phyloP scores from a whole-genome alignment of 2,329 filamentous ascomycete genomes.

The Cladosporium cucumerinum region DNA sequence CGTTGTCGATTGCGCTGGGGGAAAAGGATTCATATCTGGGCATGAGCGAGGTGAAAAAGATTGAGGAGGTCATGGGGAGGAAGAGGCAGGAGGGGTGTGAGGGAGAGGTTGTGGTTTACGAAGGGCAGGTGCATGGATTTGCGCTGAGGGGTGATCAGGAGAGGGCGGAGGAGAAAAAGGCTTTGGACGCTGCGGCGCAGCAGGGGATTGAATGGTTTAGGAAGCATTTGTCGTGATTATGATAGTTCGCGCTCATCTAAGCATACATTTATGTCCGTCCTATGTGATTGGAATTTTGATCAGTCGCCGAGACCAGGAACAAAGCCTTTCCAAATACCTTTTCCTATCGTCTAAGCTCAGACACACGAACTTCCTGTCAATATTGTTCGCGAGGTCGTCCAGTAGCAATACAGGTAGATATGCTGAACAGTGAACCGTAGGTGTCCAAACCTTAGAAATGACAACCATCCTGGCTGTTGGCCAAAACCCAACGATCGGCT shows the following conservation, averaged over 20 bases:
- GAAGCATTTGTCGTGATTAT: slow-evolving; percentile 17
- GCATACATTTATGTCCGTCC: not conserved
- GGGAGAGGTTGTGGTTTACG: not conserved
- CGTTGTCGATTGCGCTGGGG: slow-evolving; percentile 42
- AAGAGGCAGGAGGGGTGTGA: slow-evolving; percentile 27
- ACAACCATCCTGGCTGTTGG: not conserved
- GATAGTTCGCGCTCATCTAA: not conserved
- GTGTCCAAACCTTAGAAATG: not conserved
- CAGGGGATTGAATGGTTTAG: slow-evolving; percentile 25
- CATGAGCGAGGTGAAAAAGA: slow-evolving; percentile 38
- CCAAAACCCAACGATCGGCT: not conserved
- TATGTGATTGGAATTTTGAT: not conserved
- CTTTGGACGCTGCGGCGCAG: slow-evolving; percentile 45
- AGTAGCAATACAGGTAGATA: not conserved
- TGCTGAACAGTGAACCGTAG: not conserved
- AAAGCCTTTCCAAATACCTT: not conserved
- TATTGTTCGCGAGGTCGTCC: not conserved
- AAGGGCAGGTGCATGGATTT: not conserved
- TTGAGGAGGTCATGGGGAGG: slow-evolving; percentile 40
- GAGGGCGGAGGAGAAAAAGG: slow-evolving; percentile 39
- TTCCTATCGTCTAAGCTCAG: not conserved
- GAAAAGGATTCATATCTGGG: slow-evolving; percentile 43
- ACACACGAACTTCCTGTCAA: not conserved
- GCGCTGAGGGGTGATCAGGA: not conserved
- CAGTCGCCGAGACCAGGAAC: not conserved